These are phyloP conservation scores for Syncephalis fuscata DNA, from an alignment of 371 early-diverging fungal species.

Conservation along the genomic window DNA sequence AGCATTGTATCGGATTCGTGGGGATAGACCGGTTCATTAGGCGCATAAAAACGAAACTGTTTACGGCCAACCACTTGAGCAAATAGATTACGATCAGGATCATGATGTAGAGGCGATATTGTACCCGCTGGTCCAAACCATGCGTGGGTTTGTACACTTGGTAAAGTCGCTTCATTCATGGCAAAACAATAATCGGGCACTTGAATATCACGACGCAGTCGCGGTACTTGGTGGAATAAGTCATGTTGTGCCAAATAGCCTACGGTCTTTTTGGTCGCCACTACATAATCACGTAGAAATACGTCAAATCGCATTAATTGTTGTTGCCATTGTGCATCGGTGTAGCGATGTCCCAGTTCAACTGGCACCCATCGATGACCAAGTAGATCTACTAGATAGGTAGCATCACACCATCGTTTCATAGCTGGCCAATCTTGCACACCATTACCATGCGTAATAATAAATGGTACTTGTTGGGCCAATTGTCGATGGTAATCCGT, in stretches of 20 bases:
- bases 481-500: slow-evolving; percentile 9
- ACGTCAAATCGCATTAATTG: slow-evolving; percentile 53
- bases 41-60: slow-evolving; percentile 53
- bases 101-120: slow-evolving; percentile 76
- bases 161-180: slow-evolving; percentile 8
- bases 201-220: slow-evolving; percentile 43
- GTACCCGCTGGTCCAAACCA: slow-evolving; percentile 87
- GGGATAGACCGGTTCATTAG: slow-evolving; percentile 22
- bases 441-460: slow-evolving; percentile 26
- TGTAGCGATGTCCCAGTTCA: slow-evolving; percentile 65
- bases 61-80: slow-evolving; percentile 81
- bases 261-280: neutral
- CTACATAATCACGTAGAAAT: slow-evolving; percentile 37
- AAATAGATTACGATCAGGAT: slow-evolving; percentile 69
- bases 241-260: slow-evolving; percentile 87
- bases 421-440: slow-evolving; percentile 56
- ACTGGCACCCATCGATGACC: slow-evolving; percentile 77
- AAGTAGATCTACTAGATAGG: slow-evolving; percentile 29
- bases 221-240: slow-evolving; percentile 64
- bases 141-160: slow-evolving; percentile 37
- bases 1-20: slow-evolving; percentile 13
- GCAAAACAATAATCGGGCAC: slow-evolving; percentile 67
- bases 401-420: slow-evolving; percentile 36
- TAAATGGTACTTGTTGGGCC: slow-evolving; percentile 18
- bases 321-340: slow-evolving; percentile 64